phyloP scores from a whole-genome alignment of 176 grass and related monocot genomes.

The Aegilops tauschii region DNA sequence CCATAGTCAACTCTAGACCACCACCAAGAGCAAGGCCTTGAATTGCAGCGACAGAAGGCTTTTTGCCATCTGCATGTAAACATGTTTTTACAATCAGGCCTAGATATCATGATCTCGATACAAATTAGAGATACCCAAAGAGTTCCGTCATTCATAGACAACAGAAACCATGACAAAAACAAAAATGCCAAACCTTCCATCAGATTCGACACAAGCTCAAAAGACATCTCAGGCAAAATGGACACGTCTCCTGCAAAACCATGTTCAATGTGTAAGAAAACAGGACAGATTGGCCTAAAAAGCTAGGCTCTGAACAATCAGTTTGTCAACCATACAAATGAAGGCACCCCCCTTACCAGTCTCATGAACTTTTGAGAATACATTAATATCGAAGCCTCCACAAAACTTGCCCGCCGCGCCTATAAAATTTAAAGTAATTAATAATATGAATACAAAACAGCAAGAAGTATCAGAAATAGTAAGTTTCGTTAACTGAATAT shows the following conservation, averaged over 20 bases:
- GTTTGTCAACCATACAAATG: background rate
- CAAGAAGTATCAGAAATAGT: background rate
- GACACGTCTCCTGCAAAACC: conserved; percentile 59
- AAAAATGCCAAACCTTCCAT: conserved; percentile 60
- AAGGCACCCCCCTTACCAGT: conserved; percentile 46
- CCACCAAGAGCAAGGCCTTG: conserved; percentile 96
- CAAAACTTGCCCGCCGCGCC: conserved; percentile 72
- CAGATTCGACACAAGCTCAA: conserved; percentile 77
- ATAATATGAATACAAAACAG: background rate
- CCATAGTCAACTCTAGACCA: conserved; percentile 89
- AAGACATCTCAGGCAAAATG: conserved; percentile 70
- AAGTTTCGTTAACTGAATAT: background rate
- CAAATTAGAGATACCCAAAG: background rate
- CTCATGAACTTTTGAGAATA: conserved; percentile 76
- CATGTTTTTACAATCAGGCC: background rate
- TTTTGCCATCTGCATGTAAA: conserved; percentile 61
- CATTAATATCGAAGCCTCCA: conserved; percentile 95
- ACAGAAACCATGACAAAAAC: background rate
- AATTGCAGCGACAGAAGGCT: conserved; percentile 95
- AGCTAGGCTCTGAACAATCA: background rate
- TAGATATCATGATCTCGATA: background rate
- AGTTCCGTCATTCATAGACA: background rate
- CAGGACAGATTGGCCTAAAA: background rate
- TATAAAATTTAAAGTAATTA: conserved; percentile 22
- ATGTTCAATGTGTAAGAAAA: conserved; percentile 15